Evolutionary conservation across 768 basidiomycete species (phyloP).

Genomic region (Agaricus subrufescens): DNA sequence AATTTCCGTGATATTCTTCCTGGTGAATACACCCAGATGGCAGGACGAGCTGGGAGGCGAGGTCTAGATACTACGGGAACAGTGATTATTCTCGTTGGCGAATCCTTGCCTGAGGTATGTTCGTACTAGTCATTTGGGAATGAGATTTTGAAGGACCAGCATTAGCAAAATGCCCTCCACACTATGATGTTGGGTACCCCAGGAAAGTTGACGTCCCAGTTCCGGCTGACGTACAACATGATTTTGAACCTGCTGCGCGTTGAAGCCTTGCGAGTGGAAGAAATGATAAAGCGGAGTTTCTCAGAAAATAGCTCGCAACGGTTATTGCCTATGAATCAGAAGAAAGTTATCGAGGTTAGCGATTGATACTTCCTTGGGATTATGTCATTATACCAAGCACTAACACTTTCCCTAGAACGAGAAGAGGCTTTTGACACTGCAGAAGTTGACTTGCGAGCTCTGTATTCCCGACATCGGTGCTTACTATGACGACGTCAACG

Average conservation of each 20-base stretch:
- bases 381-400: not conserved
- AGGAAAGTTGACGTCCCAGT: conserved; percentile 90
- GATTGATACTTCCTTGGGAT: not conserved
- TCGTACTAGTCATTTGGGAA: not conserved
- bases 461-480: conserved; percentile 70
- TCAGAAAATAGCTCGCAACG: conserved; percentile 96
- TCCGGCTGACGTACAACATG: conserved; percentile 99
- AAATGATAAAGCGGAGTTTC: conserved; percentile 99
- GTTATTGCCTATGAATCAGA: conserved; percentile 89
- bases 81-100: conserved; percentile 84
- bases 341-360: conserved; percentile 75
- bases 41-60: conserved; percentile 93
- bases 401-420: conserved; percentile 52
- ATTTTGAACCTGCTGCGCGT: conserved; percentile 95
- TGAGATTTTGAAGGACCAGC: not conserved
- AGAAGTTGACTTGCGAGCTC: conserved; percentile 60
- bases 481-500: conserved; percentile 69
- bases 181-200: conserved; percentile 96
- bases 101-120: conserved; percentile 80
- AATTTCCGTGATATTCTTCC: conserved; percentile 87
- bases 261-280: conserved; percentile 92
- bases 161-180: conserved; percentile 65
- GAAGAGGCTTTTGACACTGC: conserved; percentile 54
- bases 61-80: conserved; percentile 95
- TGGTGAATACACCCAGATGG: conserved; percentile 99